These are phyloP conservation scores for Lasiosphaeria hispida DNA, from an alignment of 495 filamentous ascomycete species.

Conservation along the genomic window DNA sequence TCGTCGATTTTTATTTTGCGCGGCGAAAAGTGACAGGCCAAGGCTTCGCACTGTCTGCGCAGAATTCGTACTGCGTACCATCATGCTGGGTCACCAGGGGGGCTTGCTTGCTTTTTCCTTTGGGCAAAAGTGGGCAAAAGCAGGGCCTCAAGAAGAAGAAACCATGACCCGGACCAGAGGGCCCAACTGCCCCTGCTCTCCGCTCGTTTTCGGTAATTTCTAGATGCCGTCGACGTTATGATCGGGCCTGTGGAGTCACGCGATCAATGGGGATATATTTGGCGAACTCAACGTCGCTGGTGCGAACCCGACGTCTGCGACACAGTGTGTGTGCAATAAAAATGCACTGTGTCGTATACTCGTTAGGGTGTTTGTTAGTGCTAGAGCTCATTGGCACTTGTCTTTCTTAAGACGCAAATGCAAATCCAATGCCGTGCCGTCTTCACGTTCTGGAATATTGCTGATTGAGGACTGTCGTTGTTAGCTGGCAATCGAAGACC, in stretches of 20 bases:
- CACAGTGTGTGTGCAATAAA: slow-evolving; percentile 2
- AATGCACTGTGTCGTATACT: background rate
- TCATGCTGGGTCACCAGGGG: slow-evolving; percentile 7
- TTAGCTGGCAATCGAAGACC: background rate
- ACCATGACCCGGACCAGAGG: background rate
- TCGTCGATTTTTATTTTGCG: no score
- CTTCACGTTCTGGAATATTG: slow-evolving; percentile 2
- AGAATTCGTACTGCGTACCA: background rate
- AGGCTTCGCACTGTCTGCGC: background rate
- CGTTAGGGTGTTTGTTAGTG: no score
- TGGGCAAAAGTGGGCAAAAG: no score
- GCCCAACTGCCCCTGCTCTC: no score
- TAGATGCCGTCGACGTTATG: background rate
- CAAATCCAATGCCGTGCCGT: background rate
- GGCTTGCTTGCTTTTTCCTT: slow-evolving; percentile 2
- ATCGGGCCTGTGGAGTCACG: slow-evolving; percentile 6
- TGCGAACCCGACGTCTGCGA: background rate
- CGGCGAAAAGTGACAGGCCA: background rate
- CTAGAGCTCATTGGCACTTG: no score
- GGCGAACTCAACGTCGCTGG: slow-evolving; percentile 5
- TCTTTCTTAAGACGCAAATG: no score
- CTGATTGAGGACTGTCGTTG: background rate
- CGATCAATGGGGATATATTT: slow-evolving; percentile 11
- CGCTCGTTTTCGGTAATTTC: no score
- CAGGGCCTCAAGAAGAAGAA: background rate